Conservation (phyloP, 805 yeast species). For the Phaffomyces opuntiae region DNA sequence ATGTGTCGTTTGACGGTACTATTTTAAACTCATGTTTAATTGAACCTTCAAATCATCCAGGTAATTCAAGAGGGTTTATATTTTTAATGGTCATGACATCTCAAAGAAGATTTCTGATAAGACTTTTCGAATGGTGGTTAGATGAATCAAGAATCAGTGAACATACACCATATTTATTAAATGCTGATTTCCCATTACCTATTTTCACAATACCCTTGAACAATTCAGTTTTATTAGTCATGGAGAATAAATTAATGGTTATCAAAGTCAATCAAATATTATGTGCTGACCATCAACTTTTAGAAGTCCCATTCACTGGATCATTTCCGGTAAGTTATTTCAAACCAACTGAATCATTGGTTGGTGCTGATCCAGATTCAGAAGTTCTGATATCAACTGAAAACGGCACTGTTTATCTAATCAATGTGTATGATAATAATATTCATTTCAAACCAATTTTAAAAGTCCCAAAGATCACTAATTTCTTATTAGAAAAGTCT, state of each 20-base stretch:
- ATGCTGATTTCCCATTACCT: constrained; percentile 35
- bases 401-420: constrained; percentile 18
- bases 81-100: constrained; percentile 32
- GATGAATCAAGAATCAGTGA: constrained; percentile 28
- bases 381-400: constrained; percentile 22
- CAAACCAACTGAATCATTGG: constrained; percentile 22
- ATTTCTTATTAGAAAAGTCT: constrained; percentile 16
- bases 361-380: constrained; percentile 7
- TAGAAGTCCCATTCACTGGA: constrained; percentile 14
- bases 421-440: constrained; percentile 18
- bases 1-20: constrained; percentile 34
- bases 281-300: constrained; percentile 39
- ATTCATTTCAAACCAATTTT: constrained; percentile 26
- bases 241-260: constrained; percentile 27
- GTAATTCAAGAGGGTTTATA: constrained; percentile 27
- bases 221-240: constrained; percentile 33
- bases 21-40: constrained; percentile 38
- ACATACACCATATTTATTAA: constrained; percentile 33
- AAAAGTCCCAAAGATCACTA: constrained; percentile 30
- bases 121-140: constrained; percentile 35
- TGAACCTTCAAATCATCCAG: constrained; percentile 25
- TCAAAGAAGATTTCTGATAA: constrained; percentile 29
- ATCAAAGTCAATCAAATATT: constrained; percentile 38
- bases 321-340: constrained; percentile 36
- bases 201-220: constrained; percentile 35